Evolutionary conservation across 768 basidiomycete species (phyloP), one percentile per base, ranked within the genome.

Genomic region (Amylocystis lapponica): DNA sequence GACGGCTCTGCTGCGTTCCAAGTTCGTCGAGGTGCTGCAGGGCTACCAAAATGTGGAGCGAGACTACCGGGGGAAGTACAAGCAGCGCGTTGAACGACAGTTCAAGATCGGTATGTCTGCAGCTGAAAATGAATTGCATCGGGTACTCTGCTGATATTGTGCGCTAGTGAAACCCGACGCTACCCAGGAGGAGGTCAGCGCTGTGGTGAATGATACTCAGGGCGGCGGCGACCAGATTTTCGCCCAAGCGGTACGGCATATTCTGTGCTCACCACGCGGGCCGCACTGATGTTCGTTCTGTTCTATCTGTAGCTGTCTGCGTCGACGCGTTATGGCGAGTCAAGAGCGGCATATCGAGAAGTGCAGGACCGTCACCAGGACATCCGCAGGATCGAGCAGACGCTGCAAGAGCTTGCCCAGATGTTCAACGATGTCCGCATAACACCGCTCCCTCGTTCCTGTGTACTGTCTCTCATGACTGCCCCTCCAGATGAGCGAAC

Each of bases 311-410:
- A 90, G 88, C 69, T 93, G 33, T 74, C 83, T 31, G 71, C 71
- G 22, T 86, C 87, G n/a, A 80, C 77, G 39, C 78, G 80, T n/a
- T 90, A 89, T 61, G 87, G 82, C 25, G 85, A 89, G 51, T 82
- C 89, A 13, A 72, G 89, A 36, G 75, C 76, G 33, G 92, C 87
- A 0, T 90, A 84, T 61, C 75, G 79, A 38, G 93, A 96, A 64
- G 91, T 93, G 0, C 93, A 94, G 59, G 80, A 86, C 45, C 76
- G 93, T 27, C 90, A 94, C 58, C 75, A 83, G 55, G 91, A 96
- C 47, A 77, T 97, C 52, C 74, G 76, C 51, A 79, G 76, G 60
- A 90, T 95, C 58, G 91, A 95, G 62, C 72, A 77, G 53, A 96
- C 92, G 3, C 66, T 95, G 36, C 83, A 77, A n/a, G 90, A 95